Evolutionary conservation across 208 protist genomes (phyloP).

Genomic region (Ichthyophonus hoferi): DNA sequence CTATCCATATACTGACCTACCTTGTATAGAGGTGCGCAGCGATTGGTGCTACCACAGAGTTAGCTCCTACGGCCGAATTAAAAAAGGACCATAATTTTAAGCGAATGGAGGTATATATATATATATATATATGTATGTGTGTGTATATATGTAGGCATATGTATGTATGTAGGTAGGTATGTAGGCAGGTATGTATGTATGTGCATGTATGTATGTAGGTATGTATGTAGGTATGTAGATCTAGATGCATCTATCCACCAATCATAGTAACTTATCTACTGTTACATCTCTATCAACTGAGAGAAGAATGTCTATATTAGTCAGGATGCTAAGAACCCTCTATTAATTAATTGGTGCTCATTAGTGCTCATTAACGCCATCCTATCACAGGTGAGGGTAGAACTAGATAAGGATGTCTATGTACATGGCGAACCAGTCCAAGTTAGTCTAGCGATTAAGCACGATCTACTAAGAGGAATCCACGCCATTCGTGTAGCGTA

Average conservation of each 20-base stretch:
- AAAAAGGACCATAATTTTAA: neutral
- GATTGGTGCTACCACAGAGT: neutral
- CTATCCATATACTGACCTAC: too few relatives aligned
- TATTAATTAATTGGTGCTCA: too few relatives aligned
- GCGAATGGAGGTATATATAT: neutral
- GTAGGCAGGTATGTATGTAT: too few relatives aligned
- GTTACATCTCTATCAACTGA: too few relatives aligned
- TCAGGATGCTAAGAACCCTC: too few relatives aligned
- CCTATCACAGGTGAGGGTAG: neutral
- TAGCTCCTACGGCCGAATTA: neutral
- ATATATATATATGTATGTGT: too few relatives aligned
- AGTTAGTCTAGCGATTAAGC: neutral
- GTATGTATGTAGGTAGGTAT: neutral
- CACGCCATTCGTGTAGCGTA: neutral
- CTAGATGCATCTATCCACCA: too few relatives aligned
- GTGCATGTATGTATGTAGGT: too few relatives aligned
- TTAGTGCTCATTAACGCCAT: too few relatives aligned
- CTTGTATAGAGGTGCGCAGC: neutral
- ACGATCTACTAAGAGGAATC: conserved; percentile 6
- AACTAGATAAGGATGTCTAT: neutral
- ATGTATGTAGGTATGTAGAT: too few relatives aligned
- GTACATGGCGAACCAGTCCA: neutral
- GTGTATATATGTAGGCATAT: neutral
- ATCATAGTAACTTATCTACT: too few relatives aligned
- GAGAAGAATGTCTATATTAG: too few relatives aligned